Conservation (phyloP, 1,139 yeast species). For the Yamadazyma atmosphaerica region DNA sequence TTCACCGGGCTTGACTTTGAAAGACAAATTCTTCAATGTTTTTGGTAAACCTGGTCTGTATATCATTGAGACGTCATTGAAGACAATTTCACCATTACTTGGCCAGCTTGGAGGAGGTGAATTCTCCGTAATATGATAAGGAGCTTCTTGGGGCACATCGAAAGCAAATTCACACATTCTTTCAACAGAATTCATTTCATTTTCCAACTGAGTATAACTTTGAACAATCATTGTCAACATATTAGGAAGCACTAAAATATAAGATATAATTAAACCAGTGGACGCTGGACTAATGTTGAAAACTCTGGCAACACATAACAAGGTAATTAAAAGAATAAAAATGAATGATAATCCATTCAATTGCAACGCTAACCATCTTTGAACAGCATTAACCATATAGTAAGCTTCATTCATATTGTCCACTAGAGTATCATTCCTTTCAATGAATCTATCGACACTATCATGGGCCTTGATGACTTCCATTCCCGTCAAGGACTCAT, state of each 20-base stretch:
- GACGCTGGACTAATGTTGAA: conserved; percentile 65
- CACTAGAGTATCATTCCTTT: conserved; percentile 48
- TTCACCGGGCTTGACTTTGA: conserved; percentile 52
- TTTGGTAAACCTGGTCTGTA: conserved; percentile 78
- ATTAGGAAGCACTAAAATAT: conserved; percentile 54
- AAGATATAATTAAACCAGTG: conserved; percentile 70
- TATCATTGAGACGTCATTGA: conserved; percentile 59
- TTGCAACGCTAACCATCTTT: conserved; percentile 79
- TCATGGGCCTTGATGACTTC: conserved; percentile 67
- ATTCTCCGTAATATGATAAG: conserved; percentile 50
- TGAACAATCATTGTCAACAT: conserved; percentile 51
- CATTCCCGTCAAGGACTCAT: conserved; percentile 73
- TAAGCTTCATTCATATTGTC: conserved; percentile 74
- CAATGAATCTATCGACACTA: conserved; percentile 48
- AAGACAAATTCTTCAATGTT: conserved; percentile 59
- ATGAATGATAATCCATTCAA: conserved; percentile 57
- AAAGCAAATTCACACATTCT: conserved; percentile 71
- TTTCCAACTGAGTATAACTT: conserved; percentile 71
- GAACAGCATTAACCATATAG: conserved; percentile 65
- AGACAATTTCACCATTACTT: conserved; percentile 50
- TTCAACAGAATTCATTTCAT: conserved; percentile 83
- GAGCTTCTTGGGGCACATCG: conserved; percentile 39
- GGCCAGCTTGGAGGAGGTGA: conserved; percentile 56
- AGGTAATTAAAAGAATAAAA: conserved; percentile 48
- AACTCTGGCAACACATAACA: conserved; percentile 66